phyloP scores from a whole-genome alignment of 2,329 filamentous ascomycete species.

The Aspergillus awamori region DNA sequence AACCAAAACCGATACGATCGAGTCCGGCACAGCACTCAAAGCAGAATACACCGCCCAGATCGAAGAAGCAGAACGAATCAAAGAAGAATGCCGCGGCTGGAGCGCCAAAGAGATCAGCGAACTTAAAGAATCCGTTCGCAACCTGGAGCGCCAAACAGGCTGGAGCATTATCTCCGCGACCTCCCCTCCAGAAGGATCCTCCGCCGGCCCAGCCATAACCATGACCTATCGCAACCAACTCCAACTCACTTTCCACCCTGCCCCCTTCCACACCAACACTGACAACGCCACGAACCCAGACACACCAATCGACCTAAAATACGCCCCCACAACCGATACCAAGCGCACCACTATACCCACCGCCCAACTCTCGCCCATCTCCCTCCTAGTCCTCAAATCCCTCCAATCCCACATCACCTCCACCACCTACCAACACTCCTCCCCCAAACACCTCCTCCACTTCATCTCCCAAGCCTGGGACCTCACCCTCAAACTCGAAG shows the following conservation, averaged over 20 bases:
- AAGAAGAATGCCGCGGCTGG: conserved; percentile 89
- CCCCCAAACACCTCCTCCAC: conserved; percentile 43
- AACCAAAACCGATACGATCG: conserved; percentile 67
- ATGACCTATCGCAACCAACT: conserved; percentile 49
- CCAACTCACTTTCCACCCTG: conserved; percentile 47
- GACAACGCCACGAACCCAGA: conserved; percentile 17
- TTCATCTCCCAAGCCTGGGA: conserved; percentile 50
- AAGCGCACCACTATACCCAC: conserved; percentile 7
- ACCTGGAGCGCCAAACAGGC: conserved; percentile 46
- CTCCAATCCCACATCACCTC: conserved; percentile 42
- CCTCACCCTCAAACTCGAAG: conserved; percentile 41
- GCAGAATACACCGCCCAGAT: conserved; percentile 73
- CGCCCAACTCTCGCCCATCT: conserved; percentile 38
- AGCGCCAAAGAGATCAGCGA: conserved; percentile 76
- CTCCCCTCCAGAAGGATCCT: conserved; percentile 21
- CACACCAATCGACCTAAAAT: conserved; percentile 40
- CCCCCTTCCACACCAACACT: conserved; percentile 35
- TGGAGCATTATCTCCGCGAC: conserved; percentile 48
- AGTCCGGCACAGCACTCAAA: conserved; percentile 67
- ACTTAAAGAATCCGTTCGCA: conserved; percentile 61
- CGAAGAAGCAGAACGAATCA: conserved; percentile 75
- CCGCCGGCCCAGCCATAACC: conserved; percentile 39
- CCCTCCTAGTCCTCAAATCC: conserved; percentile 46
- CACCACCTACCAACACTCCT: conserved; percentile 31
- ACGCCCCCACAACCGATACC: conserved; percentile 28